Percentiles rank a stretch among this genome's conserved stretches.
Conservation (phyloP, 352 stramenopile genomes). For the Pythium insidiosum region DNA sequence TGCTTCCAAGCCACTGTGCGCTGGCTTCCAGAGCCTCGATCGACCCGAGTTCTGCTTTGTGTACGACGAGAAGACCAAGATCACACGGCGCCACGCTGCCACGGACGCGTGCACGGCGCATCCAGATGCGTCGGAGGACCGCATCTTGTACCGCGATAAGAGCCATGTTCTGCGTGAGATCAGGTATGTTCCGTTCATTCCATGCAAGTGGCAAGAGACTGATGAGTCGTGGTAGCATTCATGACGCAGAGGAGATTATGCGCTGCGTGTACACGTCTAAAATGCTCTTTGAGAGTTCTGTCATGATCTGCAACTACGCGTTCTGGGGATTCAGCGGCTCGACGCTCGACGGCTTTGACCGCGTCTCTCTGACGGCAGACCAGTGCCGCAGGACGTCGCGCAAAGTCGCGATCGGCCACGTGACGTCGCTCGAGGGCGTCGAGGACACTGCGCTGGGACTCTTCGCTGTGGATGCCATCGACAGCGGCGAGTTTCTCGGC, state of each 20-base stretch:
- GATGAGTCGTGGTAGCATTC: slow-evolving; percentile 6
- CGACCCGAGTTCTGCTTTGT: too few species aligned
- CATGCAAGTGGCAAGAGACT: too few species aligned
- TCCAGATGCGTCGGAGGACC: too few species aligned
- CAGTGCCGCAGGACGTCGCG: slow-evolving; percentile 21
- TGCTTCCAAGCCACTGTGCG: too few species aligned
- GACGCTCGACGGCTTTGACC: slow-evolving; percentile 35
- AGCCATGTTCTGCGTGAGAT: too few species aligned
- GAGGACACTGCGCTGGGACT: slow-evolving; percentile 47
- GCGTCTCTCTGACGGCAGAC: slow-evolving; percentile 21
- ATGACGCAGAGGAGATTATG: slow-evolving; percentile 53
- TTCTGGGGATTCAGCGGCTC: slow-evolving; percentile 70
- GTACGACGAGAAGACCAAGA: too few species aligned
- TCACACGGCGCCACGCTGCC: too few species aligned
- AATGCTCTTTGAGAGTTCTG: slow-evolving; percentile 58
- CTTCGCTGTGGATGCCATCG: slow-evolving; percentile 47
- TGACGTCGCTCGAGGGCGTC: slow-evolving; percentile 29
- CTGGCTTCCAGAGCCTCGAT: too few species aligned
- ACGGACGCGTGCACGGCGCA: too few species aligned
- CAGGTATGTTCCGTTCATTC: too few species aligned
- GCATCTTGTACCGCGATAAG: too few species aligned
- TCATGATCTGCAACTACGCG: slow-evolving; percentile 63
- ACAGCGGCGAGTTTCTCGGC: slow-evolving; percentile 34
- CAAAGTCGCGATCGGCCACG: slow-evolving; percentile 48
- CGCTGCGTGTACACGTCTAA: slow-evolving; percentile 65